Evolutionary conservation across 495 filamentous ascomycete genomes (phyloP), one percentile per base, ranked within the genome.

Genomic region (Mycothermus thermophilus): DNA sequence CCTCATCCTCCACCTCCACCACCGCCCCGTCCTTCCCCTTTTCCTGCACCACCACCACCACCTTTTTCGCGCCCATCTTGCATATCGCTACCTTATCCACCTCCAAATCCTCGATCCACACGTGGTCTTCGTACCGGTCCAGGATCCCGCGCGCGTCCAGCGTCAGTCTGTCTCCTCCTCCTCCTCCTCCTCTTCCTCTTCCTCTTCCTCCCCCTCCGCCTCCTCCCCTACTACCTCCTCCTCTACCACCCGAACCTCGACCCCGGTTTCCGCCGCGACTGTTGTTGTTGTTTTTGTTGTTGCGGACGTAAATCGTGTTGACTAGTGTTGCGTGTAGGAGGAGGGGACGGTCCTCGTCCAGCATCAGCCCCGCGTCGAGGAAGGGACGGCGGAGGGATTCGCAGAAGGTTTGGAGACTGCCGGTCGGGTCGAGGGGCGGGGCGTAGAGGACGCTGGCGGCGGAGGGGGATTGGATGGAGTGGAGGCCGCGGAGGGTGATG

Each of bases 261-360:
- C 34, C 31, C 32, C 15, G n/a, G n/a, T 25, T 6, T 11, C 22
- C 22, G 22, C 22, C 22, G 22, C 22, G 22, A 25, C 22, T 6
- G 22, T 25, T 25, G 22, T 25, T 11, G 22, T 25, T 34, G 37
- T 26, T n/a, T 41, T 35, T 42, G 1, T 52, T 41, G 1, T 54
- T 60, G 40, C 64, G 69, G 22, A 78, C 73, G 52, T 94, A 94
- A 20, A 86, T 72, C 6, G 85, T 94, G 54, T 95, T 94, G 14
- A 90, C 57, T 4, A 95, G 63, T 3, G 88, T 93, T 11, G 81
- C 84, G 52, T 94, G 88, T 32, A 94, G 50, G 13, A 80, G 66
- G 31, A 96, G 52, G n/a, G 73, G 71, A 21, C 86, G 58, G 1
- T 47, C 51, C 14, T 88, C 80, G 2, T 44, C 55, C 1, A 60